These are phyloP conservation scores for Spinacia oleracea DNA, from an alignment of 179 eudicot genomes.

Conservation along the genomic window DNA sequence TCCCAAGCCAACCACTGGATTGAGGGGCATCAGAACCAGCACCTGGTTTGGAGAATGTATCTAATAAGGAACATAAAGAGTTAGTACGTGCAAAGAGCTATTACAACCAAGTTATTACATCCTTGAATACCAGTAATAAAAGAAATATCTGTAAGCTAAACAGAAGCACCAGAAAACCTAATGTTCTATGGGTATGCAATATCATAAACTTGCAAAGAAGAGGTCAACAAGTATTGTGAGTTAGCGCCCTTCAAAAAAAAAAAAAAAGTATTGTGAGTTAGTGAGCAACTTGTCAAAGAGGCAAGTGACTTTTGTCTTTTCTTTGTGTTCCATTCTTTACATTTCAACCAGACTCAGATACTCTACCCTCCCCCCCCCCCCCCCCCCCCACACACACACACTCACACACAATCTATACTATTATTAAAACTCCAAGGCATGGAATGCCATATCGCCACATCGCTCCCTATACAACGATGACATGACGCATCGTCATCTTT, in stretches of 20 bases:
- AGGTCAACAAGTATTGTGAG: not conserved
- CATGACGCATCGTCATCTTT: too few species aligned
- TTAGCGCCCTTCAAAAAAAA: too few species aligned
- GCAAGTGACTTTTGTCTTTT: not conserved
- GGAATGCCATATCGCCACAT: too few species aligned
- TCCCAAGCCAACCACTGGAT: conserved; percentile 78
- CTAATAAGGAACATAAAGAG: conserved; percentile 36
- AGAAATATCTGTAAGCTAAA: not conserved
- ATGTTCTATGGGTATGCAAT: not conserved
- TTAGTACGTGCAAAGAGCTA: not conserved
- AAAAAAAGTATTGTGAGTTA: not conserved
- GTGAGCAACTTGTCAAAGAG: not conserved
- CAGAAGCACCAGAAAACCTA: not conserved
- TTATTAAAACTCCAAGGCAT: too few species aligned
- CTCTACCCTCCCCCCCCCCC: not conserved
- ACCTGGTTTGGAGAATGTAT: conserved; percentile 76
- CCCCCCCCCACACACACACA: too few species aligned
- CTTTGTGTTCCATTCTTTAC: not conserved
- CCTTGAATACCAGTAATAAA: not conserved
- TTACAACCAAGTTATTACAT: not conserved
- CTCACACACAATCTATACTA: too few species aligned
- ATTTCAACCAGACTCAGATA: not conserved
- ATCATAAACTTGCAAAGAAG: too few species aligned
- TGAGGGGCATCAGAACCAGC: conserved; percentile 69
- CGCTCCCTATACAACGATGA: too few species aligned